Base-by-base conservation (phyloP, 352 stramenopile genomes). In the Globisporangium viniferum region DNA sequence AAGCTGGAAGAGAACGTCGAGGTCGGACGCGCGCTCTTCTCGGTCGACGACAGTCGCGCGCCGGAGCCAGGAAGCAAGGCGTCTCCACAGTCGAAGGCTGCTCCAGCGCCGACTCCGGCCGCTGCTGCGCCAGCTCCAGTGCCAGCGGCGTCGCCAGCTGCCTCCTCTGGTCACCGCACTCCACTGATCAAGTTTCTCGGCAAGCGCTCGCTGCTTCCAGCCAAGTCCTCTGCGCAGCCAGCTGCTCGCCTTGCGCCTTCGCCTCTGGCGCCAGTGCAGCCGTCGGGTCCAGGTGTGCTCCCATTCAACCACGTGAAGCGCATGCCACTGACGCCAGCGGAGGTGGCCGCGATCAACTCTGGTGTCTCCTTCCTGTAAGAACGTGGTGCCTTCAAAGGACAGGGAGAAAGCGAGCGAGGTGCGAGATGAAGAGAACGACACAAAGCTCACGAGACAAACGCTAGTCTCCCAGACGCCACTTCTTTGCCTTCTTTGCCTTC, bases 1-100 rank as follows among this genome's bases (percentile, higher is more conserved):
- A 86, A 95, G 69, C 80, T 99, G 18, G 97, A 99, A 67, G 94
- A 99, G 71, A 98, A 98, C 64, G 97, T 99, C 2, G 85, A 98
- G 66, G 97, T 99, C 31, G 97, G 97, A 67, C 84, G 80, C 46
- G 73, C 82, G 62, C 86, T 99, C 35, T 99, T 98, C 79, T 91
- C 92, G 55, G 81, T 99, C 57, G 94, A 99, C 77, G 97, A 89
- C 68, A 81, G 79, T 60, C 68, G 75, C 56, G 71, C 71, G 18
- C 79, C 81, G 8, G 75, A 71, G 3, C 69, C 71, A 7, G 73
- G 63, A 35, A 73, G 59, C 61, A 66, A 73, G 63, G 9, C 65
- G 49, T 49, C 65, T n/a, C 35, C 68, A 14, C 56, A 70, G 5
- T 12, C 67, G n/a, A 39, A 78, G 15, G 36, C 64, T 24, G 24